Evolutionary conservation across 2,329 filamentous ascomycete genomes (phyloP).

Genomic region (Aureobasidium mangrovei): DNA sequence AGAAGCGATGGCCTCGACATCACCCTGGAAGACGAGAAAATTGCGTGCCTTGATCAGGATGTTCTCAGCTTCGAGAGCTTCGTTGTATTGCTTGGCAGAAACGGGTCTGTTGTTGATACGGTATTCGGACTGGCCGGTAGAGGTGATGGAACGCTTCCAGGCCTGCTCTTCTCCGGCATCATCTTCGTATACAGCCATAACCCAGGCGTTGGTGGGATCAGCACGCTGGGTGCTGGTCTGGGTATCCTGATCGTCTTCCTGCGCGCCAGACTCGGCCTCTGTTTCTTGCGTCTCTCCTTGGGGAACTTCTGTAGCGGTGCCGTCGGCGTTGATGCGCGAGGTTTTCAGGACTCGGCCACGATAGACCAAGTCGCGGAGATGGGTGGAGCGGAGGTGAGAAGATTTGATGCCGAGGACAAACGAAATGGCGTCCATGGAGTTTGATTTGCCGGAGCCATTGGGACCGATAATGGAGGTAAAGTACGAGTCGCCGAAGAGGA

Average conservation of each 20-base stretch:
- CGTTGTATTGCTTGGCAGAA: slow-evolving; percentile 85
- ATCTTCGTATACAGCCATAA: slow-evolving; percentile 98
- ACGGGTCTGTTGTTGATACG: slow-evolving; percentile 91
- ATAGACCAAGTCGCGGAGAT: slow-evolving; percentile 91
- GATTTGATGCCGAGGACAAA: slow-evolving; percentile 98
- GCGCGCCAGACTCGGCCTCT: slow-evolving; percentile 24
- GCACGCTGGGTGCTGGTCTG: slow-evolving; percentile 57
- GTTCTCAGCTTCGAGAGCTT: slow-evolving; percentile 83
- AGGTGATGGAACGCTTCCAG: slow-evolving; percentile 94
- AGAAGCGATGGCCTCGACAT: slow-evolving; percentile 92
- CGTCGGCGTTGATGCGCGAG: slow-evolving; percentile 85
- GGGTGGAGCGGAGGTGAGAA: slow-evolving; percentile 88
- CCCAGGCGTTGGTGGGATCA: slow-evolving; percentile 93
- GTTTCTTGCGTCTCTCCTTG: slow-evolving; percentile 50
- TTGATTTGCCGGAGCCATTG: slow-evolving; percentile 99
- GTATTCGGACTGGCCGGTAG: slow-evolving; percentile 82
- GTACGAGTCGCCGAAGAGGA: slow-evolving; percentile 94
- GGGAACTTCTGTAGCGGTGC: slow-evolving; percentile 52
- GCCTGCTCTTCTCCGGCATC: slow-evolving; percentile 89
- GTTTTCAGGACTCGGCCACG: slow-evolving; percentile 88
- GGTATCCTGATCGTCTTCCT: slow-evolving; percentile 39
- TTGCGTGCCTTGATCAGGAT: slow-evolving; percentile 97
- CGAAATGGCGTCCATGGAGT: slow-evolving; percentile 99
- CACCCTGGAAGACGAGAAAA: slow-evolving; percentile 96
- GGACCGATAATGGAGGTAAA: slow-evolving; percentile 99